Conservation (phyloP, 129 eudicot species). For the Pittosporum tobira region DNA sequence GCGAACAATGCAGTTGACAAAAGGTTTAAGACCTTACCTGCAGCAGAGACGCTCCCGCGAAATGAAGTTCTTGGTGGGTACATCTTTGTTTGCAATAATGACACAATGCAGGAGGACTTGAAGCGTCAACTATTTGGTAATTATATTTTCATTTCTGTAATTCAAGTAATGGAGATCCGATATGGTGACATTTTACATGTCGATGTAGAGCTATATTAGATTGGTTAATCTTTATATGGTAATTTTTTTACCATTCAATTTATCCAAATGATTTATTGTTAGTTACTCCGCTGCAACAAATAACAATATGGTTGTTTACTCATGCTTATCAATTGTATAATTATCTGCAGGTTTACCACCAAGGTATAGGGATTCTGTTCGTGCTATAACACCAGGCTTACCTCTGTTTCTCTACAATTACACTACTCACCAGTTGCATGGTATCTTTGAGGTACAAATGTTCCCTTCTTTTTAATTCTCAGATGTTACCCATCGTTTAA, state of each 20-base stretch:
- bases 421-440: conserved; percentile 98
- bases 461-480: not conserved
- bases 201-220: not conserved
- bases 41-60: conserved; percentile 93
- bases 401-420: conserved; percentile 95
- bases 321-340: not conserved
- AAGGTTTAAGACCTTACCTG: conserved; percentile 98
- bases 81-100: conserved; percentile 97
- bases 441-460: conserved; percentile 97
- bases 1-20: conserved; percentile 51
- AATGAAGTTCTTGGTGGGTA: conserved; percentile 98
- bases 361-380: conserved; percentile 92
- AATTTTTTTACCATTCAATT: not conserved
- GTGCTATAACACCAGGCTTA: conserved; percentile 98
- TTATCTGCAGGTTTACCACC: conserved; percentile 80
- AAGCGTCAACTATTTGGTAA: conserved; percentile 94
- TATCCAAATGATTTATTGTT: not conserved
- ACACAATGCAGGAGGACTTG: conserved; percentile 96
- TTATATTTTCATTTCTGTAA: not conserved
- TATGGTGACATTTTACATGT: too few relatives aligned
- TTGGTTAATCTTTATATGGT: not conserved
- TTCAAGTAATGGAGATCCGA: not conserved
- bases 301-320: too few relatives aligned
- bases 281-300: too few relatives aligned
- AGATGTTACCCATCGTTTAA: too few relatives aligned